Base-by-base conservation (phyloP, 2,329 filamentous ascomycete genomes). In the Epicoccum nigrum region DNA sequence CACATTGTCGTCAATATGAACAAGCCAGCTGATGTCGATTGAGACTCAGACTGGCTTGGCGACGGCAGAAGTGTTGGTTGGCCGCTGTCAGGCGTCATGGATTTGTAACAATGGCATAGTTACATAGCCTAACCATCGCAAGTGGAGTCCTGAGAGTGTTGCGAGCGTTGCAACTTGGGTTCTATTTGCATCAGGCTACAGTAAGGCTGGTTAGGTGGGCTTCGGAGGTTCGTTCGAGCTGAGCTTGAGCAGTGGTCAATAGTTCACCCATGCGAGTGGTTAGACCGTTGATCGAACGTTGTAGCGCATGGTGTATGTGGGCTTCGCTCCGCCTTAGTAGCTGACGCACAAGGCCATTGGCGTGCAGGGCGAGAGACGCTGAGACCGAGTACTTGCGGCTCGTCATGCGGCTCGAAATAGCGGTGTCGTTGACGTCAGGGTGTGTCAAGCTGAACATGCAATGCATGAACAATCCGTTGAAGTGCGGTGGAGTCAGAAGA, bases 211-310 rank as follows among this genome's bases (percentile, higher is more conserved):
- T 30, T 11, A 34, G 23, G 23, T 16, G 32, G 21, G 17, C n/a
- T 15, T 30, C 23, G 21, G 32, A 11, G 21, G n/a, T 31, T 16
- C 46, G 23, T 31, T 16, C 17, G 25, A 51, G 47, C 47, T 51
- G 42, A 51, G 21, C 34, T 13, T 30, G 40, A 51, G 35, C 42
- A 51, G 30, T 30, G 37, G 20, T 27, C 42, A 51, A 27, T 21
- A n/a, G 42, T 51, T 51, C 42, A 33, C 42, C 48, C 42, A 45
- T n/a, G 7, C 20, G 28, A 37, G 37, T 41, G 48, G 35, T 31
- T 45, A 25, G 13, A 20, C 48, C 48, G 31, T 45, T 45, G 34
- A n/a, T n/a, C 19, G 35, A 37, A 51, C 42, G 20, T 46, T 28
- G 42, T 51, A 46, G 48, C 43, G 42, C 35, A 44, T 32, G 7